phyloP scores from a whole-genome alignment of 345 rosid species.

The Citrus australasica region DNA sequence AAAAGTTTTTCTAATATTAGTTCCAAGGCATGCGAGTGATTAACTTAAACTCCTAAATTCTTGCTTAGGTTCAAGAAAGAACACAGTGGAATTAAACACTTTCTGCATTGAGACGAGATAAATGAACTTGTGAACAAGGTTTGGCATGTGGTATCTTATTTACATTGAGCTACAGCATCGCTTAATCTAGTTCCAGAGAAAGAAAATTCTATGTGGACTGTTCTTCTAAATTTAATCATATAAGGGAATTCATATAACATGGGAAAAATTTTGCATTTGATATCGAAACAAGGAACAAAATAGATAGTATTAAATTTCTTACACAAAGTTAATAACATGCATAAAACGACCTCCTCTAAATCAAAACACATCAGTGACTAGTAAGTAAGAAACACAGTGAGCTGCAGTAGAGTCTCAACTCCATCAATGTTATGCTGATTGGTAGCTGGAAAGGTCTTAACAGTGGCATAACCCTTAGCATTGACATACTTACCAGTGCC shows the following conservation, averaged over 20 bases:
- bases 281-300: background rate
- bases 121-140: background rate
- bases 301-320: background rate
- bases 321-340: background rate
- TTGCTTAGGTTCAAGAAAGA: background rate
- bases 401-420: constrained; percentile 57
- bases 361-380: constrained; percentile 26
- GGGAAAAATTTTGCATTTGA: background rate
- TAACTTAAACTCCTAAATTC: background rate
- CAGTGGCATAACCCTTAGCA: constrained; percentile 63
- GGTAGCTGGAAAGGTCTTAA: constrained; percentile 54
- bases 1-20: background rate
- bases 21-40: background rate
- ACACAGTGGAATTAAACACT: background rate
- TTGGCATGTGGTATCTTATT: background rate
- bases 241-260: background rate
- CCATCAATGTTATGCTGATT: constrained; percentile 69
- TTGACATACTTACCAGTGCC: constrained; percentile 84
- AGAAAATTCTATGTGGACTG: background rate
- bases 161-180: background rate
- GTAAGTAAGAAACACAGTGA: constrained; percentile 53
- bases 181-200: background rate
- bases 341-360: background rate
- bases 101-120: background rate
- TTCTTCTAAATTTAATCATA: background rate